A percentile compares a stretch with the other conserved stretches of the same genome.
phyloP scores from a whole-genome alignment of 306 rosid genomes.

The Rosa multiflora region DNA sequence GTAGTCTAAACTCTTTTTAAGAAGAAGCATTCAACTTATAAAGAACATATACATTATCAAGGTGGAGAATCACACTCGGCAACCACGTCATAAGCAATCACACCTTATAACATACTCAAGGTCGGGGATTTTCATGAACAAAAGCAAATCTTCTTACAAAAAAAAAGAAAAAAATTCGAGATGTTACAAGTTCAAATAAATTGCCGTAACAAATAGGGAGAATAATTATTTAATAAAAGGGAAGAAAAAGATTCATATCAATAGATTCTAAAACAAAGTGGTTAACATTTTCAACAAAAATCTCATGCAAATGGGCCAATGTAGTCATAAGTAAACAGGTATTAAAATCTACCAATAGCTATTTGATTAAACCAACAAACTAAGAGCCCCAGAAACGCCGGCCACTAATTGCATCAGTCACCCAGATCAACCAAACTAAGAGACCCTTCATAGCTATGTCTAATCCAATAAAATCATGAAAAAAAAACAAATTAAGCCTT shows the following conservation, averaged over 20 bases:
- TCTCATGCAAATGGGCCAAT: constrained; percentile 1
- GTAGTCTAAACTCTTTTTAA: neutral
- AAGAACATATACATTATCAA: neutral
- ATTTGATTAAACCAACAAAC: neutral
- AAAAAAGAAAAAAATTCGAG: neutral
- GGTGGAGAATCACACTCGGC: neutral
- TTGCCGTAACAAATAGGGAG: neutral
- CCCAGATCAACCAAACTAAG: constrained; percentile 14
- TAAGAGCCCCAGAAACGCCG: neutral
- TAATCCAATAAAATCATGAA: neutral
- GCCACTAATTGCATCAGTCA: neutral
- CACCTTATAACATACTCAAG: neutral
- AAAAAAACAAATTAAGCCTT: neutral
- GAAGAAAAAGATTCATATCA: neutral
- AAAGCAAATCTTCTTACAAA: neutral
- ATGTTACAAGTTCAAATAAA: neutral
- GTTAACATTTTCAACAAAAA: neutral
- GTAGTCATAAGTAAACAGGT: neutral
- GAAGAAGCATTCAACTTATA: neutral
- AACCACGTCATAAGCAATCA: neutral
- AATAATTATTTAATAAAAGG: neutral
- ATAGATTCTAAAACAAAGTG: neutral
- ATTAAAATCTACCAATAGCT: neutral
- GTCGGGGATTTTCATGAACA: neutral
- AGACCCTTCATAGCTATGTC: constrained; percentile 7